A percentile compares a stretch with the other conserved stretches of the same genome.
Evolutionary conservation across 2,329 filamentous ascomycete genomes (phyloP).

Genomic region (Beauveria asiatica): DNA sequence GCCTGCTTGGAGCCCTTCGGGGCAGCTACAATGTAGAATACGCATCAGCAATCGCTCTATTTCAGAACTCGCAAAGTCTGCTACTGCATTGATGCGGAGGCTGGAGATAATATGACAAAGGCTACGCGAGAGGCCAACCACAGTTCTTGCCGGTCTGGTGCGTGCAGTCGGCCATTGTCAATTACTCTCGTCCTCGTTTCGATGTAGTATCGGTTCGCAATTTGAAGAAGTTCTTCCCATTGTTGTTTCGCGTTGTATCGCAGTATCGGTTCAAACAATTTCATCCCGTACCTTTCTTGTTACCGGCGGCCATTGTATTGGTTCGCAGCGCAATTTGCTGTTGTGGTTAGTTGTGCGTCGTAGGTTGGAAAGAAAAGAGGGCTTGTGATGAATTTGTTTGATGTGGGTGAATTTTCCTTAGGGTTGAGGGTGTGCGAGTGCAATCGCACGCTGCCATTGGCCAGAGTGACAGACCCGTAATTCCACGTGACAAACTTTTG

Average conservation of each 20-base stretch:
- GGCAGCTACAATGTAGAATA: conserved; percentile 44
- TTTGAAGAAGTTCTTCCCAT: conserved; percentile 4
- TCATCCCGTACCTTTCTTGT: conserved; percentile 41
- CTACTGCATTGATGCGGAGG: conserved; percentile 54
- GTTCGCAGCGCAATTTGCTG: conserved; percentile 18
- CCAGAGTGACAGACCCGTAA: background rate
- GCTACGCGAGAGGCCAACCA: background rate
- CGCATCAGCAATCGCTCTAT: conserved; percentile 66
- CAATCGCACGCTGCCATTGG: conserved; percentile 4
- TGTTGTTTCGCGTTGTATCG: background rate
- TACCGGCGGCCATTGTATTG: conserved; percentile 26
- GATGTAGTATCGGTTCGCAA: conserved; percentile 2
- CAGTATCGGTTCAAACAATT: conserved; percentile 5
- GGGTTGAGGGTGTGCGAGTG: conserved; percentile 14
- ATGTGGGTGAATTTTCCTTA: conserved; percentile 20
- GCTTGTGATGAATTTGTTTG: conserved; percentile 10
- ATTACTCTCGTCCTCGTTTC: background rate
- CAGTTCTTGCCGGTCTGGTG: background rate
- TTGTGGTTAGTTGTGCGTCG: conserved; percentile 18
- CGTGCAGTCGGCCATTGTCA: background rate
- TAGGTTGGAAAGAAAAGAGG: conserved; percentile 13
- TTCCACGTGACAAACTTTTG: conserved; percentile 14
- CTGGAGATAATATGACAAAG: background rate
- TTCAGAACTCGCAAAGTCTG: conserved; percentile 68
- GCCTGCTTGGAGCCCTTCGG: conserved; percentile 73